A percentile compares a stretch with the other conserved stretches of the same genome.
Conservation (phyloP, 805 yeast genomes). For the Maudiozyma bulderi region DNA sequence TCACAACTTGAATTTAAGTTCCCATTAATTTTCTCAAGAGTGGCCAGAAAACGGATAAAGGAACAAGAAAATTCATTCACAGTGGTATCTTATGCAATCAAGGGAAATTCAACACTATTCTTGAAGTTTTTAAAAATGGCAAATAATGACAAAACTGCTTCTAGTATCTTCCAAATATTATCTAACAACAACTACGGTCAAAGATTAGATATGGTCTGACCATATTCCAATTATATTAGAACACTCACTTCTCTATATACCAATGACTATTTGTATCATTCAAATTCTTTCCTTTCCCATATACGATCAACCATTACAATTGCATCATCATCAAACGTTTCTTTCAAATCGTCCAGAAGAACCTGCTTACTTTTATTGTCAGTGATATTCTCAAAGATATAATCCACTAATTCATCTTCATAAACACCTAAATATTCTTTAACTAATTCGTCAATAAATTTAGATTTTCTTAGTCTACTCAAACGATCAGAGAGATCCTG, state of each 20-base stretch:
- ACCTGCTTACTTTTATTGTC: conserved; percentile 16
- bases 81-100: conserved; percentile 22
- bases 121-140: conserved; percentile 15
- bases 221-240: not conserved
- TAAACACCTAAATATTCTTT: conserved; percentile 27
- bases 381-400: conserved; percentile 23
- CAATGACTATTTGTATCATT: not conserved
- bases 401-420: conserved; percentile 27
- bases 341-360: conserved; percentile 20
- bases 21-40: conserved; percentile 27
- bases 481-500: conserved; percentile 13
- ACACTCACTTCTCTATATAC: not conserved
- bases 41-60: conserved; percentile 14
- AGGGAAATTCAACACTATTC: conserved; percentile 15
- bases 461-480: conserved; percentile 10
- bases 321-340: conserved; percentile 29
- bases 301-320: conserved; percentile 19
- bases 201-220: not conserved
- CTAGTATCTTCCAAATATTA: conserved; percentile 14
- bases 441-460: conserved; percentile 22
- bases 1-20: conserved; percentile 29
- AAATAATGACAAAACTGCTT: conserved; percentile 14
- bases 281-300: conserved; percentile 16
- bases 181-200: not conserved
- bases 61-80: conserved; percentile 18